These are phyloP conservation scores for Escallonia herrerae DNA, from an alignment of 129 eudicot genomes.

Conservation along the genomic window DNA sequence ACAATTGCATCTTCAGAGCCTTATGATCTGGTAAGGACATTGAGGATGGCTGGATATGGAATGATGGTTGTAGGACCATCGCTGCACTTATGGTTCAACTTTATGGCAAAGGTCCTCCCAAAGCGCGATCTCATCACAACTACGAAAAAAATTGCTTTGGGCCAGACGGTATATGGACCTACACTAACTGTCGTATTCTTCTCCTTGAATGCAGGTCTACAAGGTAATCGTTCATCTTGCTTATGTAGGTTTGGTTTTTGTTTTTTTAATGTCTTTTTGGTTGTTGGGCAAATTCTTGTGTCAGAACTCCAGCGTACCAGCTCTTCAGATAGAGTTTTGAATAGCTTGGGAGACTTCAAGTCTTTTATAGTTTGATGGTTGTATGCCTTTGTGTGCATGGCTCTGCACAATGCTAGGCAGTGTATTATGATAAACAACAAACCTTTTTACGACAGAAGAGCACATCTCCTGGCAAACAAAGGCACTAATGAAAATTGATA, in stretches of 20 bases:
- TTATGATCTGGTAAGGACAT: conserved; percentile 57
- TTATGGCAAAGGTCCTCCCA: conserved; percentile 56
- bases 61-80: conserved; percentile 68
- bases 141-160: conserved; percentile 59
- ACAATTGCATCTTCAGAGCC: conserved; percentile 49
- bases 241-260: not conserved
- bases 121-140: conserved; percentile 61
- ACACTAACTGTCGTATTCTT: conserved; percentile 68
- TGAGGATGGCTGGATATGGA: conserved; percentile 90
- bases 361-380: no score
- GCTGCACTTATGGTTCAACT: conserved; percentile 81
- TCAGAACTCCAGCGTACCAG: no score
- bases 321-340: no score
- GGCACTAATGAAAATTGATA: no score
- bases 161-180: conserved; percentile 80
- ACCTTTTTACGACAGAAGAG: no score
- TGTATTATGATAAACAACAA: no score
- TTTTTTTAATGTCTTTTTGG: not conserved
- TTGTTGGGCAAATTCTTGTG: no score
- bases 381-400: no score
- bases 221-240: conserved; percentile 40
- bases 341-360: no score
- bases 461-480: no score
- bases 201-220: conserved; percentile 74
- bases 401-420: no score